phyloP scores from a whole-genome alignment of 2,329 filamentous ascomycete species.

The Microsporum canis region DNA sequence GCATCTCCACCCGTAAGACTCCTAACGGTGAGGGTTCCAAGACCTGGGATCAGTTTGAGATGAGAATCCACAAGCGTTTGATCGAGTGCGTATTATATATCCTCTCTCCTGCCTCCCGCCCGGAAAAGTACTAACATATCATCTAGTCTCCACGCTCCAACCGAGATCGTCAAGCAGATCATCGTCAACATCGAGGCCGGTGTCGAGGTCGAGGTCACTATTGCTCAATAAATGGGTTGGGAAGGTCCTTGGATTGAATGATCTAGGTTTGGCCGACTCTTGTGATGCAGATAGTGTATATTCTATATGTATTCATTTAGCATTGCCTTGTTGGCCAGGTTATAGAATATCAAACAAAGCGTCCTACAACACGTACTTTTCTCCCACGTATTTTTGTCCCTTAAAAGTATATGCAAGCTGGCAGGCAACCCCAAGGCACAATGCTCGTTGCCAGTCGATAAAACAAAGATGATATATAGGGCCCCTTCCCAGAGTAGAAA shows the following conservation, averaged over 20 bases:
- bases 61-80: conserved; percentile 98
- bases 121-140: conserved; percentile 12
- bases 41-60: conserved; percentile 98
- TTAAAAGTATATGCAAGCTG: too few relatives aligned
- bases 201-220: conserved; percentile 44
- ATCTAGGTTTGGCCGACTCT: conserved; percentile 1
- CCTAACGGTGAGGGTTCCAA: conserved; percentile 99
- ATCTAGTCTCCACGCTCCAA: conserved; percentile 76
- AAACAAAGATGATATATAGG: not conserved
- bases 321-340: not conserved
- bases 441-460: not conserved
- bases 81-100: conserved; percentile 58
- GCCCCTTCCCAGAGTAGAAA: not conserved
- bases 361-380: not conserved
- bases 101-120: not conserved
- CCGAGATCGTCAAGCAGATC: conserved; percentile 56
- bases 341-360: not conserved
- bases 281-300: not conserved
- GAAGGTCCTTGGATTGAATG: not conserved
- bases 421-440: not conserved
- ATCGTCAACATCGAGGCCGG: conserved; percentile 45
- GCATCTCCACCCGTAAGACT: conserved; percentile 97
- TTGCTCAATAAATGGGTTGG: conserved; percentile 37
- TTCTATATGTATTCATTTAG: not conserved
- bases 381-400: not conserved